phyloP scores from a whole-genome alignment of 768 basidiomycete species.

The Boletus huronensis region DNA sequence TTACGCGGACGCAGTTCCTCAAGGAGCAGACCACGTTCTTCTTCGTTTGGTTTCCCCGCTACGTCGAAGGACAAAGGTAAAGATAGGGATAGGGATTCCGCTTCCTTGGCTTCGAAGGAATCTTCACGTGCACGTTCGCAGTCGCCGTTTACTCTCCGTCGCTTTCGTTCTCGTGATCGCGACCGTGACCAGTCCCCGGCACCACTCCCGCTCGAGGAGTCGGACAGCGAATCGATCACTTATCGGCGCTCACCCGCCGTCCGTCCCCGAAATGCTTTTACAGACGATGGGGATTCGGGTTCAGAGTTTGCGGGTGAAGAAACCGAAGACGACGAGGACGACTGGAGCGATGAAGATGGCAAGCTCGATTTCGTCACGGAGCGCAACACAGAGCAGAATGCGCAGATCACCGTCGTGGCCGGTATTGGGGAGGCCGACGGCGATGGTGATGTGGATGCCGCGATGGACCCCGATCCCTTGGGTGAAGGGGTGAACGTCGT shows the following conservation, averaged over 20 bases:
- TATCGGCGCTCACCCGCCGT: constrained; percentile 37
- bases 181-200: constrained; percentile 54
- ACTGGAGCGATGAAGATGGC: constrained; percentile 54
- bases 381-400: constrained; percentile 84
- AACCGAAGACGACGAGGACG: constrained; percentile 55
- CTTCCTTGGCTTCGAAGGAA: constrained; percentile 45
- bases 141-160: constrained; percentile 76
- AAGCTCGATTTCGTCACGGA: constrained; percentile 78
- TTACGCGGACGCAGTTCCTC: constrained; percentile 48
- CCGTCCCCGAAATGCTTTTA: constrained; percentile 60
- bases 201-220: constrained; percentile 53
- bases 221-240: constrained; percentile 44
- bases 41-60: constrained; percentile 43
- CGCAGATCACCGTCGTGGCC: constrained; percentile 41
- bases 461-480: constrained; percentile 71
- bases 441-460: constrained; percentile 50
- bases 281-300: constrained; percentile 58
- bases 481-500: constrained; percentile 93
- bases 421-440: constrained; percentile 32
- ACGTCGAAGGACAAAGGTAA: constrained; percentile 32
- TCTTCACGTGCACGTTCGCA: constrained; percentile 65
- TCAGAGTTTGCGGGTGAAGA: constrained; percentile 53
- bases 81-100: constrained; percentile 32
- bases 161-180: constrained; percentile 55
- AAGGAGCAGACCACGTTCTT: constrained; percentile 44